These are phyloP conservation scores for Candida methanosorbosa DNA, from an alignment of 805 yeast species.

Conservation along the genomic window DNA sequence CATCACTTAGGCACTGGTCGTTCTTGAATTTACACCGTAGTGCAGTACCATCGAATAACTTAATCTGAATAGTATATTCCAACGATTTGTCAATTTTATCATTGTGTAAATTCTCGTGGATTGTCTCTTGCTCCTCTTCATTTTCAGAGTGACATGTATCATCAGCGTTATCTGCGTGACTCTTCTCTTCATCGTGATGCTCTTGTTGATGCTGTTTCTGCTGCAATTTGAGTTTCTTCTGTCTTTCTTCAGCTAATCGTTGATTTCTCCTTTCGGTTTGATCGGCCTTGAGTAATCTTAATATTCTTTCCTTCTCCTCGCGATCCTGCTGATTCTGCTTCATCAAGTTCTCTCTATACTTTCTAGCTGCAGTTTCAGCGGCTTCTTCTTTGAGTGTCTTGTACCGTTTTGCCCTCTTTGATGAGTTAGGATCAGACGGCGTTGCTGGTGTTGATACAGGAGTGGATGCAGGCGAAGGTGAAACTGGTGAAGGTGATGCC, in stretches of 20 bases:
- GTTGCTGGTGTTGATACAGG: neutral
- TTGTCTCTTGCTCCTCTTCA: slow-evolving; percentile 1
- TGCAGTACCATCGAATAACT: slow-evolving; percentile 60
- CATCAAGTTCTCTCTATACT: slow-evolving; percentile 29
- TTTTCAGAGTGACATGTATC: neutral
- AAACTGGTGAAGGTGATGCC: slow-evolving; percentile 3
- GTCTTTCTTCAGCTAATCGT: slow-evolving; percentile 1
- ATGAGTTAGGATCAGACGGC: neutral
- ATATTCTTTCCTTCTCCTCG: slow-evolving; percentile 49
- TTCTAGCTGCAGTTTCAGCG: slow-evolving; percentile 28
- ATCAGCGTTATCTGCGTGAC: neutral
- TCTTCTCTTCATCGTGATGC: too few relatives aligned
- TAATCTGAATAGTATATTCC: slow-evolving; percentile 37
- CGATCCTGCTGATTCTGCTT: slow-evolving; percentile 27
- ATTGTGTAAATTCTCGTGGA: slow-evolving; percentile 16
- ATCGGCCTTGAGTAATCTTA: slow-evolving; percentile 44
- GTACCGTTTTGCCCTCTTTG: slow-evolving; percentile 2
- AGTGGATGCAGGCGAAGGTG: slow-evolving; percentile 1
- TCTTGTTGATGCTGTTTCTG: slow-evolving; percentile 9
- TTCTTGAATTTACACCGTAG: slow-evolving; percentile 41
- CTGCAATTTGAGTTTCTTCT: slow-evolving; percentile 1
- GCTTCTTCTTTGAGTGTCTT: slow-evolving; percentile 30
- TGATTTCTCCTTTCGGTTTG: slow-evolving; percentile 31
- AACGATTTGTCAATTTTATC: slow-evolving; percentile 23
- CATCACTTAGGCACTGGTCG: slow-evolving; percentile 39